Base-by-base conservation (phyloP, 23 red algal species). In the Gracilaria caudata region DNA sequence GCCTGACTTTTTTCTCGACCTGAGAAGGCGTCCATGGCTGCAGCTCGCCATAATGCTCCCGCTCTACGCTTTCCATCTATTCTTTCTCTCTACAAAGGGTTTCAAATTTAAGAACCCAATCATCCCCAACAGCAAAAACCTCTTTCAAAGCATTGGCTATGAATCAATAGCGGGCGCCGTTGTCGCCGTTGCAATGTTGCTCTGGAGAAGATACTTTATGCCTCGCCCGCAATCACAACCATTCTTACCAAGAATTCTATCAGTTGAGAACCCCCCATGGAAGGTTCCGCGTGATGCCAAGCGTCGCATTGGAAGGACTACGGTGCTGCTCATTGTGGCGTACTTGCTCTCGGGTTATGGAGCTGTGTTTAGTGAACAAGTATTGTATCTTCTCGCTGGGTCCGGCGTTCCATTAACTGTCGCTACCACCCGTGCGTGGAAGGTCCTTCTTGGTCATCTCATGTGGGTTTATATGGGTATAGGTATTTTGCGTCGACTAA, bases 401-500 rank as follows among this genome's bases (percentile, higher is more conserved):
- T 77, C 81, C 33, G 97, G 97, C 29, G 80, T 99, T 28, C 97
- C 97, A 71, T 80, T 99, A 25, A 99, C 97, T 25, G 79, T 94
- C 0, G 87, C 97, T 26, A 96, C 97, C 23, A 82, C 92, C 20
- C 89, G 97, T 34, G 97, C 97, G 28, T 99, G 89, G 93, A 99
- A 99, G 58, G 97, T 99, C 29, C 75, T 99, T 17, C 76, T 95
- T 5, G 97, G 97, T 11, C 97, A 99, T 84, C 80, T 99, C 12
- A 95, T 99, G 90, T 99, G 97, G 97, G 97, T 99, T 12, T 99
- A 92, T 75, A 95, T 95, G 93, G 97, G 93, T 21, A 78, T 95
- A 61, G 90, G 92, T 17, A 99, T 99, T 72, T 82, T 99, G 59
- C 90, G 93, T 56, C 63, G 92, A 30, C 81, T 99, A 30, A 94